These are phyloP conservation scores for Lizonia empirigonia DNA, from an alignment of 2,329 filamentous ascomycete species.

Conservation along the genomic window DNA sequence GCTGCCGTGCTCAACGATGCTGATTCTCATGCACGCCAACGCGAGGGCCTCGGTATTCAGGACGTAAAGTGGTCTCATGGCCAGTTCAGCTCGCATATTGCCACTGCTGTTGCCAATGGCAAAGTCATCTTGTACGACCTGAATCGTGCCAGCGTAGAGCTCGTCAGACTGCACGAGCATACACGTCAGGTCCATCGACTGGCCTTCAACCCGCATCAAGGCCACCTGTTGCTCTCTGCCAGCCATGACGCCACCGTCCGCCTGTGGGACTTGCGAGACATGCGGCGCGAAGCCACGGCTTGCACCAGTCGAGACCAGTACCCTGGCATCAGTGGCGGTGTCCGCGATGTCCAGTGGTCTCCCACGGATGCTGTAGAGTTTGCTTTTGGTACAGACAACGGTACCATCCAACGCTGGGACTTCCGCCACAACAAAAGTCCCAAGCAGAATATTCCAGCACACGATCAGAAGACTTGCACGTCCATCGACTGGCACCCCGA, in stretches of 20 bases:
- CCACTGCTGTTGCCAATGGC: slow-evolving; percentile 68
- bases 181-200: slow-evolving; percentile 69
- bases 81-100: slow-evolving; percentile 64
- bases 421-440: slow-evolving; percentile 62
- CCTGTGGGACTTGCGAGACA: slow-evolving; percentile 67
- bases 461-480: slow-evolving; percentile 63
- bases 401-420: slow-evolving; percentile 69
- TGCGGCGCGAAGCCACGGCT: slow-evolving; percentile 56
- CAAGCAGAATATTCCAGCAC: slow-evolving; percentile 65
- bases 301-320: slow-evolving; percentile 62
- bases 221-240: slow-evolving; percentile 65
- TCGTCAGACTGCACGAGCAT: slow-evolving; percentile 68
- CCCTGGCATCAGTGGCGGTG: slow-evolving; percentile 63
- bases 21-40: slow-evolving; percentile 56
- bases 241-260: slow-evolving; percentile 69
- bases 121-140: slow-evolving; percentile 70
- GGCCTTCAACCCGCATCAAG: slow-evolving; percentile 67
- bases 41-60: slow-evolving; percentile 65
- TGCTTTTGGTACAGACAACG: slow-evolving; percentile 68
- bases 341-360: slow-evolving; percentile 69
- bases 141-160: slow-evolving; percentile 64
- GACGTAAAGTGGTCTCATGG: slow-evolving; percentile 73
- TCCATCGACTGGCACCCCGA: slow-evolving; percentile 71
- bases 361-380: slow-evolving; percentile 67
- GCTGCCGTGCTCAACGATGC: slow-evolving; percentile 64